phyloP scores from a whole-genome alignment of 208 protist genomes.

The Acanthamoeba healyi region DNA sequence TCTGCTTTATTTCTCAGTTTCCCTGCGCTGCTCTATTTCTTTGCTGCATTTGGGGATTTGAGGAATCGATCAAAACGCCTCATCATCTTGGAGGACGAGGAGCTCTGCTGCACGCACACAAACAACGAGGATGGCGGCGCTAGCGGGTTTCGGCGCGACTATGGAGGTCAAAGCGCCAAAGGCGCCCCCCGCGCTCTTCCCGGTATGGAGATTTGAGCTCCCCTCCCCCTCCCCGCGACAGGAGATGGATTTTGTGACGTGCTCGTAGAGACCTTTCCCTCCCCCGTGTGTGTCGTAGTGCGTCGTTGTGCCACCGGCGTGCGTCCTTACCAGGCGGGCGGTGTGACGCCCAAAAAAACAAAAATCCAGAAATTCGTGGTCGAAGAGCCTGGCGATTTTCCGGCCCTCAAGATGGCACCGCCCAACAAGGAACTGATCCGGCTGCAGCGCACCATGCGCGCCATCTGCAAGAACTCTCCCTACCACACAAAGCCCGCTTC shows the following conservation, averaged over 20 bases:
- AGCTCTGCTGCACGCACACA: background rate
- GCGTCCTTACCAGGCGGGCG: background rate
- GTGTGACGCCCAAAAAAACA: background rate
- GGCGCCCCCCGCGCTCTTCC: background rate
- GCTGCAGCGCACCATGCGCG: background rate
- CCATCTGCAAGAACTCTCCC: background rate
- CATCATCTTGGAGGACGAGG: no score
- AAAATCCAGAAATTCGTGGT: conserved; percentile 1
- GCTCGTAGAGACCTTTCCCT: no score
- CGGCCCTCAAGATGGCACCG: background rate
- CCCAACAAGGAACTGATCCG: background rate
- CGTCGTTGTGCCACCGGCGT: no score
- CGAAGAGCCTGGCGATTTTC: conserved; percentile 39
- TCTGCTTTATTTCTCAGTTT: background rate
- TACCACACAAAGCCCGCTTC: background rate
- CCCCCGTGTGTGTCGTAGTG: background rate
- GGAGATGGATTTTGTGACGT: no score
- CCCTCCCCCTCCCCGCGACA: no score
- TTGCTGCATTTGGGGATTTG: no score
- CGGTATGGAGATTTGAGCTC: no score
- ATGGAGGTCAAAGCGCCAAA: conserved; percentile 16
- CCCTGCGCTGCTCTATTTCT: background rate
- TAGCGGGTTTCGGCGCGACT: background rate
- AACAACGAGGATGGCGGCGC: background rate
- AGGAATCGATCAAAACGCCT: background rate